Conservation (phyloP, 2,329 filamentous ascomycete genomes). For the Colletotrichum gloeosporioides region DNA sequence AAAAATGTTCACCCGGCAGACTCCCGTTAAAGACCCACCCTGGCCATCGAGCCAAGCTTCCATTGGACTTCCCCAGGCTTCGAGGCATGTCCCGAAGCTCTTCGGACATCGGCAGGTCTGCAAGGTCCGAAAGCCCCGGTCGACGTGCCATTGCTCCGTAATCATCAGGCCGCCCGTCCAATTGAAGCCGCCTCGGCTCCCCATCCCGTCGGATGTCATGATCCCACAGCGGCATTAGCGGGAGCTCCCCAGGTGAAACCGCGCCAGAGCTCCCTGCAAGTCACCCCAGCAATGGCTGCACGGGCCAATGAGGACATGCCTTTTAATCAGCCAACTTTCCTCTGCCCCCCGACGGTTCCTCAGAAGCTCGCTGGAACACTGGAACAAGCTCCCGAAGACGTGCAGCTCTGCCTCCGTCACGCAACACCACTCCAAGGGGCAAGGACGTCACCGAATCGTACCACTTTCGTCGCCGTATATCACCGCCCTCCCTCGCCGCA, state of each 20-base stretch:
- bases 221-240: conserved; percentile 19
- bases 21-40: not conserved
- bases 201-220: conserved; percentile 8
- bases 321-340: conserved; percentile 15
- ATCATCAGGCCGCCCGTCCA: not conserved
- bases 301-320: conserved; percentile 12
- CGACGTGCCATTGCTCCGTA: not conserved
- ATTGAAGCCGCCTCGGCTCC: not conserved
- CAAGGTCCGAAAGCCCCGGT: not conserved
- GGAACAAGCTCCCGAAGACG: not conserved
- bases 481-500: not conserved
- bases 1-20: not conserved
- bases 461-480: conserved; percentile 9
- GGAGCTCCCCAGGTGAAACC: conserved; percentile 17
- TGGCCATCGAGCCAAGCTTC: not conserved
- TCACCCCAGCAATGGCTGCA: not conserved
- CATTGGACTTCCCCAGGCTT: not conserved
- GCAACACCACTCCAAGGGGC: not conserved
- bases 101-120: not conserved
- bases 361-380: not conserved
- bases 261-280: conserved; percentile 15
- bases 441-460: conserved; percentile 10
- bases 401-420: conserved; percentile 3
- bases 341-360: not conserved
- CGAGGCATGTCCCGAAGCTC: not conserved